Base-by-base conservation (phyloP, 208 protist genomes). In the Leishmania aethiopica region DNA sequence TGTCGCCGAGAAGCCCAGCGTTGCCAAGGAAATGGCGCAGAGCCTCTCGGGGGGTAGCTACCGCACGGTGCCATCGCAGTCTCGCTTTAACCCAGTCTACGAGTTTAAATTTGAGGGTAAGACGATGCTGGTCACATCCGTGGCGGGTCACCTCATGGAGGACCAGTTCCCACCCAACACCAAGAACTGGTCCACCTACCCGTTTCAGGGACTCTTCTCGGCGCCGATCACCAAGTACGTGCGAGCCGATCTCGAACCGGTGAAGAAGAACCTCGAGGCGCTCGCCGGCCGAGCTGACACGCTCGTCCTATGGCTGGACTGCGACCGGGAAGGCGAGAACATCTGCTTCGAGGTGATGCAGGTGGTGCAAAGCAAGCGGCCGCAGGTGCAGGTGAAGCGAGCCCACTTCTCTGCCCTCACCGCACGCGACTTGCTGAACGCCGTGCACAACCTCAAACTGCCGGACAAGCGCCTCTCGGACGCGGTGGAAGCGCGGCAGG, bases 301-400 rank as follows among this genome's bases (percentile, higher is more conserved):
- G 73, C 88, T 99, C n/a, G 91, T 99, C 28, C 88, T 99, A 67
- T 99, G 96, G 94, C 92, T 99, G 17, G 98, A 99, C 83, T 99
- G 98, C 81, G 98, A 99, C 82, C 88, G 98, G 10, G 98, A 99
- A 79, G 98, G 98, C 7, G 98, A 99, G 86, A 99, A 99, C 88
- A 99, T 99, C 81, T 98, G 96, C 84, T 99, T 99, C 84, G 98
- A 99, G 90, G 97, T 99, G 42, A 84, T 99, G 13, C 78, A 94
- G 51, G 88, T 97, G 42, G 93, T 91, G 35, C 82, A 85, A 64
- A 69, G 59, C 1, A 87, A 87, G 75, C 94, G 93, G 69, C 80
- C 79, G 7, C 83, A 83, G 11, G 83, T 96, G 78, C 59, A 85
- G 40, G 84, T 93, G 40, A 92, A 96, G 71, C 89, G 98, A 2